phyloP scores from a whole-genome alignment of 306 rosid genomes.

The Gynostemma pentaphyllum region DNA sequence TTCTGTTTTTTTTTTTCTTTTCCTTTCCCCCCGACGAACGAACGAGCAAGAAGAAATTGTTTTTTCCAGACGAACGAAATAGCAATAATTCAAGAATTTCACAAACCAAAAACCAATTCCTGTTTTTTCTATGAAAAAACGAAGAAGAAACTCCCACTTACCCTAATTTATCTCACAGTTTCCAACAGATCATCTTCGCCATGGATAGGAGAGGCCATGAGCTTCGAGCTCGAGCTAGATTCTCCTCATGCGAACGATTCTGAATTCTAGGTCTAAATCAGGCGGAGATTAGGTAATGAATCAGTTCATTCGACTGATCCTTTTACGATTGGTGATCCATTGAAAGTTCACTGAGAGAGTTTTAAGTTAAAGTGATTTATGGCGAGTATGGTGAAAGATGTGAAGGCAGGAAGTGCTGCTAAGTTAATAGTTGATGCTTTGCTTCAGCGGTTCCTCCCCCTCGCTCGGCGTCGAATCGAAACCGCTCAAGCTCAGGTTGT shows the following conservation, averaged over 20 bases:
- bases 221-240: background rate
- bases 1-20: background rate
- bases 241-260: background rate
- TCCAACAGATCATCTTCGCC: slow-evolving; percentile 1
- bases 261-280: background rate
- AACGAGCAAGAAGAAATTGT: too few species aligned
- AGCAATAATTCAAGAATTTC: background rate
- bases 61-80: background rate
- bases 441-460: slow-evolving; percentile 97
- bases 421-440: slow-evolving; percentile 95
- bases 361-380: slow-evolving; percentile 11
- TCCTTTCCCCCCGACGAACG: background rate
- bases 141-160: background rate
- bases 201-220: background rate
- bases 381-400: slow-evolving; percentile 16
- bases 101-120: background rate
- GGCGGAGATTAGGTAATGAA: background rate
- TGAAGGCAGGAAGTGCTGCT: slow-evolving; percentile 98
- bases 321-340: background rate
- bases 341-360: background rate
- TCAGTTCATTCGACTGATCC: background rate
- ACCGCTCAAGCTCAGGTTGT: slow-evolving; percentile 99
- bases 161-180: background rate
- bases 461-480: slow-evolving; percentile 96
- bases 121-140: background rate